Evolutionary conservation across 345 rosid species (phyloP), one percentile per base, ranked within the genome.

Genomic region (Lumnitzera littorea): DNA sequence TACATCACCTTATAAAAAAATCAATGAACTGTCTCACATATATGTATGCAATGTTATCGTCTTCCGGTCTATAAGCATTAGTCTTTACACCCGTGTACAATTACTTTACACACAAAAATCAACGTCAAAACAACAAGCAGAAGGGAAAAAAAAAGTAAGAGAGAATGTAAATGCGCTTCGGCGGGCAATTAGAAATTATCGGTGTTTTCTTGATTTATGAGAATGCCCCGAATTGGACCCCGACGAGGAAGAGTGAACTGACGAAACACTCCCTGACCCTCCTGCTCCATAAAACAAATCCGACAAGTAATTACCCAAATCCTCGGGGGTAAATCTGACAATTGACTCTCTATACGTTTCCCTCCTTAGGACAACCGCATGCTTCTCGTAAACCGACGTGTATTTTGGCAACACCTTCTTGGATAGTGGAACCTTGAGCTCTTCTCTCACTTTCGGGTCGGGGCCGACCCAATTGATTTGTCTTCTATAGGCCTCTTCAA

Each of bases 381-480:
- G 69, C 61, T 8, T 63, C 59, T 70, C 71, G 58, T 82, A 83
- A 46, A 92, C 76, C 47, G 75, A 82, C 46, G 68, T 56, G 63
- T 87, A 94, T 15, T 47, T 63, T 72, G 71, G 76, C 12, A 58
- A 66, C 5, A 90, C 47, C 72, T 78, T 83, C 54, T 24, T 67
- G 55, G 78, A 80, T 60, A 85, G 14, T 58, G 96, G 74, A n/a
- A 62, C 48, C 70, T 82, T 87, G 10, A 87, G 70, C 50, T 82
- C 77, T 50, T 86, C 80, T 62, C 88, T 67, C 23, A 88, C 10
- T 46, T 70, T 74, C 61, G 80, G 46, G 57, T 88, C 91, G 11
- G 79, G 69, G 2, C 86, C 85, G 25, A 80, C 72, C 94, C 96
- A 91, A 6, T 67, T 49, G 7, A 66, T 57, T 62, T 91, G 98